A percentile compares a stretch with the other conserved stretches of the same genome.
Conservation (phyloP, 352 stramenopile genomes). For the Phytophthora kernoviae region DNA sequence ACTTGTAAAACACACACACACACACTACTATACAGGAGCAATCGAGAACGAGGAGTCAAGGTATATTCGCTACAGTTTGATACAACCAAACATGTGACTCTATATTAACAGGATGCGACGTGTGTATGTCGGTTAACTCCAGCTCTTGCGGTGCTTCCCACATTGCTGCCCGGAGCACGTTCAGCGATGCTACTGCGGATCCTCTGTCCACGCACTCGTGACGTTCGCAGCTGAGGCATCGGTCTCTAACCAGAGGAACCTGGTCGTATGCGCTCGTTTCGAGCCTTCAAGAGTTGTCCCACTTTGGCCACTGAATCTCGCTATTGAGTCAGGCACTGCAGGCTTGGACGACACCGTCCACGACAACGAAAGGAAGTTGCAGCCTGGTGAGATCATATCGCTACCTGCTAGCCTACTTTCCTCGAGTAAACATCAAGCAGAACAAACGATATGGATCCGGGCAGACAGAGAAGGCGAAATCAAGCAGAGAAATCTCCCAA, state of each 20-base stretch:
- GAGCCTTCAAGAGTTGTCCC: slow-evolving; percentile 28
- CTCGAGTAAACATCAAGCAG: slow-evolving; percentile 4
- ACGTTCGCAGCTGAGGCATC: slow-evolving; percentile 22
- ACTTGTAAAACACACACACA: too few relatives aligned
- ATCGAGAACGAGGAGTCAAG: slow-evolving; percentile 28
- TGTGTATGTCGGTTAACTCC: background rate
- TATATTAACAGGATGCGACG: background rate
- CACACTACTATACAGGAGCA: slow-evolving; percentile 27
- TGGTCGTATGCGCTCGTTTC: slow-evolving; percentile 56
- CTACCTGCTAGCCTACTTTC: slow-evolving; percentile 19
- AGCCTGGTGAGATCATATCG: slow-evolving; percentile 15
- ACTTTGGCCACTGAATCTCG: slow-evolving; percentile 14
- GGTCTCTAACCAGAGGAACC: slow-evolving; percentile 7
- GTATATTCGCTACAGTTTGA: slow-evolving; percentile 3
- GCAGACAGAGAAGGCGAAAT: slow-evolving; percentile 40
- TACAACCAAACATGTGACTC: background rate
- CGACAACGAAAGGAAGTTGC: slow-evolving; percentile 20
- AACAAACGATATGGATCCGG: slow-evolving; percentile 37
- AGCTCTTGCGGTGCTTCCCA: slow-evolving; percentile 50
- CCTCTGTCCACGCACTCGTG: slow-evolving; percentile 39
- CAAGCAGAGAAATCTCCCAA: slow-evolving; percentile 33
- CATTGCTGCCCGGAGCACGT: slow-evolving; percentile 52
- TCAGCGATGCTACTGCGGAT: slow-evolving; percentile 48
- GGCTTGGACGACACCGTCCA: background rate
- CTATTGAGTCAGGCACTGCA: background rate